Percentiles rank a stretch among this genome's conserved stretches.
Conservation (phyloP, 2,329 filamentous ascomycete species). For the Fusarium sp. region DNA sequence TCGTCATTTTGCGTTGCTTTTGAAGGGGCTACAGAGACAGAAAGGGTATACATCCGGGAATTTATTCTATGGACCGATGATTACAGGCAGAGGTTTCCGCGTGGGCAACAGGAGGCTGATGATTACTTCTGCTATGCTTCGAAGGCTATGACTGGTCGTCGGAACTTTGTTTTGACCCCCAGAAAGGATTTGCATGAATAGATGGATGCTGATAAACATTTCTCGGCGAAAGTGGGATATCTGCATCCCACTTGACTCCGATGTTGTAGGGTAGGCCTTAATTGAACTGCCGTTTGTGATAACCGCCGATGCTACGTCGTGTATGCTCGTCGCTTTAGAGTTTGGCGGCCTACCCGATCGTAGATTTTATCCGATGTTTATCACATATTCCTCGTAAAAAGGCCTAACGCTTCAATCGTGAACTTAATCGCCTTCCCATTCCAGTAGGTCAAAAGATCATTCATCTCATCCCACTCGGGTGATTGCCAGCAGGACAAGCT, state of each 20-base stretch:
- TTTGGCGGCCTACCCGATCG: not conserved
- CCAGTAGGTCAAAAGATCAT: fast-evolving
- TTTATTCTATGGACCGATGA: not conserved
- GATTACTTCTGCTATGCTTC: not conserved
- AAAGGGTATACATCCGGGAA: not conserved
- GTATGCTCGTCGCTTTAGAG: not conserved
- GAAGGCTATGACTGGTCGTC: not conserved
- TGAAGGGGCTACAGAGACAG: not conserved
- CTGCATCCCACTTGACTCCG: not conserved
- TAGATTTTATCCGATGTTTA: not conserved
- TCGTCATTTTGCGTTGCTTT: not conserved
- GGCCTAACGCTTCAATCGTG: not conserved
- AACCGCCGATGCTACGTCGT: not conserved
- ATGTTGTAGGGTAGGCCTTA: not conserved
- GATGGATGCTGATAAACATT: not conserved
- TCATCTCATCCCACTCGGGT: not conserved
- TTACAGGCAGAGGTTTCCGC: not conserved
- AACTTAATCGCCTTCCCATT: not conserved
- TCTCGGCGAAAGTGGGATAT: not conserved
- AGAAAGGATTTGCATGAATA: not conserved
- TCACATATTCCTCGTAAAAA: not conserved
- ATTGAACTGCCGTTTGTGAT: not conserved
- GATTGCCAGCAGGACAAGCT: not conserved
- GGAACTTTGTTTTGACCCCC: not conserved
- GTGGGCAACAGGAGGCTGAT: not conserved